A percentile compares a stretch with the other conserved stretches of the same genome.
Evolutionary conservation across 331 rosid genomes (phyloP).

Genomic region (Phaseolus coccineus): DNA sequence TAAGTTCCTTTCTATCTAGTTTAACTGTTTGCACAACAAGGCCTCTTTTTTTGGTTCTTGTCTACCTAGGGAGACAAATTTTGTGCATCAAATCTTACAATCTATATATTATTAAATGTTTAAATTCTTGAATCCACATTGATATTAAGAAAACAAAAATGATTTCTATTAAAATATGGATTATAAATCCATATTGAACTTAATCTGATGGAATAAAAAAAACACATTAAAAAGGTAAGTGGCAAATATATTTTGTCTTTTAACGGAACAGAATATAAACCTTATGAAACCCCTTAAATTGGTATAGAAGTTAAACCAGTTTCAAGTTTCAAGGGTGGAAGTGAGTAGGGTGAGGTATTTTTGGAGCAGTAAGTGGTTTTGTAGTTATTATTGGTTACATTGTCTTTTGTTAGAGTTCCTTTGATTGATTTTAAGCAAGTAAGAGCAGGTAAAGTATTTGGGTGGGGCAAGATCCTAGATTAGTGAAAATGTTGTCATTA

Average conservation of each 20-base stretch:
- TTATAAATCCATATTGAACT: too few species aligned
- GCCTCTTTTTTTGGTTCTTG: too few species aligned
- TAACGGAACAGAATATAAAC: not conserved
- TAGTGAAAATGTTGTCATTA: constrained; percentile 6
- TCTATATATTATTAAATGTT: not conserved
- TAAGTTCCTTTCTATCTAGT: not conserved
- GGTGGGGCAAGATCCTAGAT: constrained; percentile 1
- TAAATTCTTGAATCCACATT: too few species aligned
- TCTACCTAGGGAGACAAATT: not conserved
- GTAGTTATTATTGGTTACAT: not conserved
- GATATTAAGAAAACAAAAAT: too few species aligned
- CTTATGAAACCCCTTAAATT: not conserved
- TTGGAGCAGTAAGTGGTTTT: not conserved
- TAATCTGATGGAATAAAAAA: too few species aligned
- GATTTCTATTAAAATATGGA: too few species aligned
- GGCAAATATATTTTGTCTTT: not conserved
- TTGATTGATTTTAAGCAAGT: too few species aligned
- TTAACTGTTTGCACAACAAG: not conserved
- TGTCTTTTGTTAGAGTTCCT: too few species aligned
- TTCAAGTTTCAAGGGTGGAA: not conserved
- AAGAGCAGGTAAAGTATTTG: not conserved
- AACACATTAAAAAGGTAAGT: too few species aligned
- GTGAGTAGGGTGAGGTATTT: not conserved
- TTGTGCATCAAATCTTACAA: not conserved
- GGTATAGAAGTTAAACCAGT: not conserved